phyloP scores from a whole-genome alignment of 192 early-diverging fungal species.

The Phlyctochytrium arcticum region DNA sequence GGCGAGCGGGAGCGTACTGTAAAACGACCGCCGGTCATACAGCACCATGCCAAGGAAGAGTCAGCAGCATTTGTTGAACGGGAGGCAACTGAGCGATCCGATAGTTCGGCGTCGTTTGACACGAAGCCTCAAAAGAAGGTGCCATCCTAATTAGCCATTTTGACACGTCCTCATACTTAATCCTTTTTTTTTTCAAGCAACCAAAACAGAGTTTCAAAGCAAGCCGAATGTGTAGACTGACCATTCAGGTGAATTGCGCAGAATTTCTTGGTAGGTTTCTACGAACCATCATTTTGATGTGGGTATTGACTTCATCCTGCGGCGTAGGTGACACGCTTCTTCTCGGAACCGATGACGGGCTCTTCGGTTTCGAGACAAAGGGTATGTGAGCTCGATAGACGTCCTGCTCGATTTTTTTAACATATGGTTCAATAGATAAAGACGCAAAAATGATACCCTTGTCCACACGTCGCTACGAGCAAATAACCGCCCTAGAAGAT shows the following conservation, averaged over 20 bases:
- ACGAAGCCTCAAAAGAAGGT: no score
- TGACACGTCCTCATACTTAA: no score
- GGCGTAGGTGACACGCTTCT: slow-evolving; percentile 43
- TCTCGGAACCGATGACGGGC: slow-evolving; percentile 54
- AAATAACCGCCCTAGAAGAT: slow-evolving; percentile 44
- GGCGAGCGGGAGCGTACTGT: background rate
- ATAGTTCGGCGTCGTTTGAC: background rate
- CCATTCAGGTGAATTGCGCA: slow-evolving; percentile 48
- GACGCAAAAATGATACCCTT: slow-evolving; percentile 41
- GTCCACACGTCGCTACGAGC: slow-evolving; percentile 46
- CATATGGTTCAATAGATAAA: no score
- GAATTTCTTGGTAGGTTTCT: slow-evolving; percentile 47
- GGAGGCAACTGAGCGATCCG: no score
- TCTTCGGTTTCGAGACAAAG: slow-evolving; percentile 48
- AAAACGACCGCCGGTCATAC: background rate
- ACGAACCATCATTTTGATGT: no score
- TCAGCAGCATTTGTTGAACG: slow-evolving; percentile 16
- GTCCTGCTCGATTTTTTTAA: no score
- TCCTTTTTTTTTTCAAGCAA: slow-evolving; percentile 7
- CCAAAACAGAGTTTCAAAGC: no score
- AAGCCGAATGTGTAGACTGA: slow-evolving; percentile 43
- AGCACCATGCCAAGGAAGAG: slow-evolving; percentile 15
- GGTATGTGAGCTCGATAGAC: no score
- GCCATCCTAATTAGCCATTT: no score
- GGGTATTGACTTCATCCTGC: no score